A percentile compares a stretch with the other conserved stretches of the same genome.
Evolutionary conservation across 2,329 filamentous ascomycete genomes (phyloP).

Genomic region (Aspergillus oerlinghausenensis): DNA sequence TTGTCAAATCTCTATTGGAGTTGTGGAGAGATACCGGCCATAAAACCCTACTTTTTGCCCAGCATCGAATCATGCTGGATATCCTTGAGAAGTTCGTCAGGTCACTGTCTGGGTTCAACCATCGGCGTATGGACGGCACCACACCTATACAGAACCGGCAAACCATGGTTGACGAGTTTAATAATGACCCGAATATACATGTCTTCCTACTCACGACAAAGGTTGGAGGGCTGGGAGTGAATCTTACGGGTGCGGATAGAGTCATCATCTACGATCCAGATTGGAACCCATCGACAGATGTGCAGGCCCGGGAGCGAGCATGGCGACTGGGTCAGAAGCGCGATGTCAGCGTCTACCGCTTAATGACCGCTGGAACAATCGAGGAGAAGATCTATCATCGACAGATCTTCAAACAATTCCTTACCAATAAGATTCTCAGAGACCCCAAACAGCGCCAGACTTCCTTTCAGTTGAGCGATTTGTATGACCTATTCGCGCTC

Average conservation of each 20-base stretch:
- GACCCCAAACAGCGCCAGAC: constrained; percentile 91
- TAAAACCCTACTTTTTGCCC: constrained; percentile 88
- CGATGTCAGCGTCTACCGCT: constrained; percentile 89
- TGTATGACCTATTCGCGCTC: constrained; percentile 87
- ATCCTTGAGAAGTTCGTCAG: constrained; percentile 80
- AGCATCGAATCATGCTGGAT: constrained; percentile 91
- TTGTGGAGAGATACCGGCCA: constrained; percentile 91
- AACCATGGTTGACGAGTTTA: constrained; percentile 86
- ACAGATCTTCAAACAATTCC: constrained; percentile 96
- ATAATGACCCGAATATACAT: constrained; percentile 70
- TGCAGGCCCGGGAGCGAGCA: constrained; percentile 90
- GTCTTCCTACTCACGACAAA: constrained; percentile 94
- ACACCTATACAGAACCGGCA: constrained; percentile 89
- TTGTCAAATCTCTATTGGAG: constrained; percentile 79
- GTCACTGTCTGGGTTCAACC: constrained; percentile 65
- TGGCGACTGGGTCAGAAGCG: constrained; percentile 95
- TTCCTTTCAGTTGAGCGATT: constrained; percentile 74
- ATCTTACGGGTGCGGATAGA: constrained; percentile 87
- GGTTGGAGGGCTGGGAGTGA: constrained; percentile 89
- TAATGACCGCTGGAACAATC: constrained; percentile 98
- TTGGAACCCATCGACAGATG: constrained; percentile 96
- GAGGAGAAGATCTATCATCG: constrained; percentile 99
- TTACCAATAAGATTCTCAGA: constrained; percentile 92
- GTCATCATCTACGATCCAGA: constrained; percentile 99
- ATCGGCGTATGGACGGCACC: constrained; percentile 87